A percentile compares a stretch with the other conserved stretches of the same genome.
Conservation (phyloP, 2,329 filamentous ascomycete genomes). For the Pseudogymnoascus sp. region DNA sequence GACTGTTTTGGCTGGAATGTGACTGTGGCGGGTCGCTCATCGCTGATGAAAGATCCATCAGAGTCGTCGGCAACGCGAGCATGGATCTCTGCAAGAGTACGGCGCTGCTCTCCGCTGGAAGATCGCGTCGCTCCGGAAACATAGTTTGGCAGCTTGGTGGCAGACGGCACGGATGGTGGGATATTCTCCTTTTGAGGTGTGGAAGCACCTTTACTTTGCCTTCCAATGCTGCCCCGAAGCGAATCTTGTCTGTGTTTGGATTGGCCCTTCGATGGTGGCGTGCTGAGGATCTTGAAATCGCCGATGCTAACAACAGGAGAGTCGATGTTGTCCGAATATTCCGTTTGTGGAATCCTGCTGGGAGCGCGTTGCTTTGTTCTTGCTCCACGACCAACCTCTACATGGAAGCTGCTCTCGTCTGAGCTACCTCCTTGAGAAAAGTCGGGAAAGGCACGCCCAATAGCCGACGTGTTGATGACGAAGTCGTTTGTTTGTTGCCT, state of each 20-base stretch:
- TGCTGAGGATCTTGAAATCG: conserved; percentile 34
- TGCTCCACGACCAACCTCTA: conserved; percentile 45
- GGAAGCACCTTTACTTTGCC: conserved; percentile 22
- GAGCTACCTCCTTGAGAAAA: conserved; percentile 37
- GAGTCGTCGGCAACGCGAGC: conserved; percentile 44
- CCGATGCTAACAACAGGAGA: conserved; percentile 38
- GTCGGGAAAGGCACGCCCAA: conserved; percentile 39
- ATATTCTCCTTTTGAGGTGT: conserved; percentile 32
- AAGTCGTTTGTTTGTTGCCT: conserved; percentile 30
- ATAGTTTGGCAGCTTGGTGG: conserved; percentile 15
- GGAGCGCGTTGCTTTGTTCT: conserved; percentile 23
- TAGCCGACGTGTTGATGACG: conserved; percentile 34
- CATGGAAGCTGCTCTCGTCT: conserved; percentile 33
- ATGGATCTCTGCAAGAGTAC: conserved; percentile 48
- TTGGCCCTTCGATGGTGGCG: conserved; percentile 18
- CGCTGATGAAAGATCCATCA: conserved; percentile 41
- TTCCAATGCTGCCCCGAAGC: conserved; percentile 5
- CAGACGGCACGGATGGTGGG: conserved; percentile 20
- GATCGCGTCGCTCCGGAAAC: conserved; percentile 26
- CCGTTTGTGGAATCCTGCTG: conserved; percentile 25
- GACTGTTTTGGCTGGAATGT: conserved; percentile 41
- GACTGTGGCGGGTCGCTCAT: conserved; percentile 37
- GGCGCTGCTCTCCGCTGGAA: conserved; percentile 32
- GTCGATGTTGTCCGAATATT: conserved; percentile 40
- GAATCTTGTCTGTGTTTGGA: conserved; percentile 9